These are phyloP conservation scores for Noccaea caerulescens DNA, from an alignment of 345 rosid genomes.

Conservation along the genomic window DNA sequence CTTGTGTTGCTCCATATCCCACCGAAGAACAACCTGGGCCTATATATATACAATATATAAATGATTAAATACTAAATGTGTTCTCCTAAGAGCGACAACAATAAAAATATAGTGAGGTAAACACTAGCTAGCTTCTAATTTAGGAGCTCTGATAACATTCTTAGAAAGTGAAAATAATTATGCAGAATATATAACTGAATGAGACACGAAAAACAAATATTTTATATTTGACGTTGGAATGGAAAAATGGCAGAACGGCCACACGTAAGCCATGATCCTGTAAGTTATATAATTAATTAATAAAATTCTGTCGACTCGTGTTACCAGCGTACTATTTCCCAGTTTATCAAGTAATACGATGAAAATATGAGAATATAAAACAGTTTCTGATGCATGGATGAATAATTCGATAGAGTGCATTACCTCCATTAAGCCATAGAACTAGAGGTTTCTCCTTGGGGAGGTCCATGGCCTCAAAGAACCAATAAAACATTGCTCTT, in stretches of 20 bases:
- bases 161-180: neutral
- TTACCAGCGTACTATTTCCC: neutral
- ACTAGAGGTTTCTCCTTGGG: constrained; percentile 78
- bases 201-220: neutral
- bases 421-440: constrained; percentile 99
- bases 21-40: constrained; percentile 99
- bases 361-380: neutral
- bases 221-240: constrained; percentile 13
- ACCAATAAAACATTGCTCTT: constrained; percentile 90
- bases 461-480: constrained; percentile 64
- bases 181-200: neutral
- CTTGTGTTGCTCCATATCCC: constrained; percentile 99
- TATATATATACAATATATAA: constrained; percentile 46
- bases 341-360: neutral
- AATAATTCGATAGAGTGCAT: constrained; percentile 6
- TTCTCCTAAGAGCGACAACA: constrained; percentile 20
- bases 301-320: constrained; percentile 5
- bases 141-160: neutral
- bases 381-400: constrained; percentile 22
- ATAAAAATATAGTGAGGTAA: neutral
- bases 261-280: neutral
- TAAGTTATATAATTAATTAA: neutral
- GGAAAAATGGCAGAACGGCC: neutral
- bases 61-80: constrained; percentile 12
- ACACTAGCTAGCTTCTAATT: neutral